Percentiles rank a stretch among this genome's conserved stretches.
Conservation (phyloP, 192 early-diverging fungal genomes). For the Umbelopsis sp. region DNA sequence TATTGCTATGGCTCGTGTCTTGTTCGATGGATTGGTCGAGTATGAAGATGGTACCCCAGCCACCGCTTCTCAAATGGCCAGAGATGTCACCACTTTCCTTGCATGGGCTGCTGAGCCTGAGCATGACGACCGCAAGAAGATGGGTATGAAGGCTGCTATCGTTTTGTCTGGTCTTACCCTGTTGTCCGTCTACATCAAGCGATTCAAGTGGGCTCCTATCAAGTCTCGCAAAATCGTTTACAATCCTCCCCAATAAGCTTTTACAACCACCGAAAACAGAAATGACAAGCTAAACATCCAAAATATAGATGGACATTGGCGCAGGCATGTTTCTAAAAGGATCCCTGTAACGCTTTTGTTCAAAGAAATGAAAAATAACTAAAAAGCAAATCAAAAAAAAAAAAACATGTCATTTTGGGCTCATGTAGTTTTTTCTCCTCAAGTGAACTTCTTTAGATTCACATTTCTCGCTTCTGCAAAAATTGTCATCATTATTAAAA, state of each 20-base stretch:
- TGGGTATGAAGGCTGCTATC: slow-evolving; percentile 87
- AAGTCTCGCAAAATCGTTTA: slow-evolving; percentile 95
- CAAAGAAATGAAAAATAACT: too few relatives aligned
- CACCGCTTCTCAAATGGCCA: slow-evolving; percentile 94
- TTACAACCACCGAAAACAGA: background rate
- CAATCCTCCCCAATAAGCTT: slow-evolving; percentile 35
- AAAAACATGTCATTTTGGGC: too few relatives aligned
- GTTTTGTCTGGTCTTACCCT: slow-evolving; percentile 71
- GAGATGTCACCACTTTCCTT: slow-evolving; percentile 94
- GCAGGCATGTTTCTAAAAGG: too few relatives aligned
- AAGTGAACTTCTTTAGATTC: too few relatives aligned
- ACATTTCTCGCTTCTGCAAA: too few relatives aligned
- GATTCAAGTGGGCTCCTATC: slow-evolving; percentile 89
- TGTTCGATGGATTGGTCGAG: slow-evolving; percentile 94
- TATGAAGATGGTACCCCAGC: slow-evolving; percentile 97
- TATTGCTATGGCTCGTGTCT: slow-evolving; percentile 92
- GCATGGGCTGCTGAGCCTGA: slow-evolving; percentile 97
- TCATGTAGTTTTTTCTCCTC: too few relatives aligned
- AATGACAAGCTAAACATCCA: too few relatives aligned
- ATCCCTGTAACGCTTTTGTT: too few relatives aligned
- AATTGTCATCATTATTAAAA: too few relatives aligned
- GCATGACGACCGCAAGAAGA: slow-evolving; percentile 95
- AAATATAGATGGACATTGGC: too few relatives aligned
- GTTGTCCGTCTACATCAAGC: slow-evolving; percentile 88
- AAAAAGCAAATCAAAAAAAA: too few relatives aligned